Conservation (phyloP, 257 asterid species). For the Solanum paucissectum region DNA sequence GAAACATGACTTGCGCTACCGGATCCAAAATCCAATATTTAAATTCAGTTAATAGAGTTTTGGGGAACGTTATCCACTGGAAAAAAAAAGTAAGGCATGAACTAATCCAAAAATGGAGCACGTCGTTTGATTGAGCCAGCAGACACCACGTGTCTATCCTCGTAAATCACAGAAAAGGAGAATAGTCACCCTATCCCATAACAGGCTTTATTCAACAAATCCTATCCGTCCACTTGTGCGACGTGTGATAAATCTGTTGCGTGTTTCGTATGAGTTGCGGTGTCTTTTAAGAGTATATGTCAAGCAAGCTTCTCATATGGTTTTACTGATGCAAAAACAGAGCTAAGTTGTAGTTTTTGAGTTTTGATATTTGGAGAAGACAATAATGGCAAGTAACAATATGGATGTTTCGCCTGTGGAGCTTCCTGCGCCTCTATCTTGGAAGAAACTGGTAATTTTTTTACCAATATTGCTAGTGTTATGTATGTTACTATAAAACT, state of each 20-base stretch:
- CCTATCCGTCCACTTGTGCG: not conserved
- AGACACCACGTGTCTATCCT: not conserved
- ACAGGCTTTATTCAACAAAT: not conserved
- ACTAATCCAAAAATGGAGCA: not conserved
- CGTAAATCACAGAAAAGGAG: not conserved
- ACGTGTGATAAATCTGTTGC: not conserved
- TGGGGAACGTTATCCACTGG: not conserved
- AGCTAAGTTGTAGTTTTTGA: not conserved
- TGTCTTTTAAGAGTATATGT: not conserved
- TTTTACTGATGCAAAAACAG: not conserved
- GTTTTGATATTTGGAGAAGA: not conserved
- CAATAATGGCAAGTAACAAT: not conserved
- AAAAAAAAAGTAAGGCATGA: not conserved
- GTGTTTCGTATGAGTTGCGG: not conserved
- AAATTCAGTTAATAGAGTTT: not conserved
- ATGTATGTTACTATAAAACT: not conserved
- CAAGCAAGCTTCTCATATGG: not conserved
- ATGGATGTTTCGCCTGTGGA: slow-evolving; percentile 39
- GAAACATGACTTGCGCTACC: not conserved
- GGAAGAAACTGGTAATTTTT: slow-evolving; percentile 55
- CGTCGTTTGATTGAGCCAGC: not conserved
- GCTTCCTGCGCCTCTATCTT: slow-evolving; percentile 63
- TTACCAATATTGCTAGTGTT: not conserved
- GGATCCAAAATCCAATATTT: not conserved
- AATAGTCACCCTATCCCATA: not conserved